Conservation (phyloP, 371 early-diverging fungal species). For the Choanephora cucurbitarum region DNA sequence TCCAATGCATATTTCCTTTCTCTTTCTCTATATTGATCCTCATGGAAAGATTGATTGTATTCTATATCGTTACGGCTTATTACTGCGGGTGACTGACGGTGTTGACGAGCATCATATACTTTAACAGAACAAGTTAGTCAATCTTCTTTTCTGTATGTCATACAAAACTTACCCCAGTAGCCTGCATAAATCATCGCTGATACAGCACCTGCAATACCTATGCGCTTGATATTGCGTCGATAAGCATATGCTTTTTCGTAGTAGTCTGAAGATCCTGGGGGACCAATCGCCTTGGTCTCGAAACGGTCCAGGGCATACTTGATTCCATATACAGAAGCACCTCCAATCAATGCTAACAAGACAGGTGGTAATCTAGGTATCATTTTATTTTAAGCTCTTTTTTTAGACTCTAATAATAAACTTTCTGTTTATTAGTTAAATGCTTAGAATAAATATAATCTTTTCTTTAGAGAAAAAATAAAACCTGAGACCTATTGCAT, state of each 20-base stretch:
- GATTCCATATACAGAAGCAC: slow-evolving; percentile 44
- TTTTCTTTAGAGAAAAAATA: too few relatives aligned
- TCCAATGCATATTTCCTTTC: slow-evolving; percentile 27
- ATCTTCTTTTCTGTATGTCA: neutral
- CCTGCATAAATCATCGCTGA: slow-evolving; percentile 28
- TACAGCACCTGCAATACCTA: slow-evolving; percentile 27
- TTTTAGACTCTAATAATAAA: slow-evolving; percentile 1
- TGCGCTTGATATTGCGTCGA: slow-evolving; percentile 24
- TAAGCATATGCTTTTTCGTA: slow-evolving; percentile 25
- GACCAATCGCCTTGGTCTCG: slow-evolving; percentile 42
- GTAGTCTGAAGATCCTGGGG: slow-evolving; percentile 41
- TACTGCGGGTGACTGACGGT: slow-evolving; percentile 35
- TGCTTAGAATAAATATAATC: too few relatives aligned
- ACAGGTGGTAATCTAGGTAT: slow-evolving; percentile 50
- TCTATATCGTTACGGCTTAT: slow-evolving; percentile 1
- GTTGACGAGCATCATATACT: slow-evolving; percentile 37
- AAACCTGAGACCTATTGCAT: too few relatives aligned
- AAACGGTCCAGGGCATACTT: slow-evolving; percentile 34
- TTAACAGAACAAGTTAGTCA: neutral
- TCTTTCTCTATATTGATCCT: slow-evolving; percentile 45
- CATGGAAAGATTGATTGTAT: slow-evolving; percentile 22
- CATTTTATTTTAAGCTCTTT: too few relatives aligned
- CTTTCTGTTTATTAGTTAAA: too few relatives aligned
- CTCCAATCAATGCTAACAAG: slow-evolving; percentile 37
- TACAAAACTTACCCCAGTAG: slow-evolving; percentile 34